Conservation (phyloP, 1,284 basidiomycete genomes). For the Cutaneotrichosporon mucoides region DNA sequence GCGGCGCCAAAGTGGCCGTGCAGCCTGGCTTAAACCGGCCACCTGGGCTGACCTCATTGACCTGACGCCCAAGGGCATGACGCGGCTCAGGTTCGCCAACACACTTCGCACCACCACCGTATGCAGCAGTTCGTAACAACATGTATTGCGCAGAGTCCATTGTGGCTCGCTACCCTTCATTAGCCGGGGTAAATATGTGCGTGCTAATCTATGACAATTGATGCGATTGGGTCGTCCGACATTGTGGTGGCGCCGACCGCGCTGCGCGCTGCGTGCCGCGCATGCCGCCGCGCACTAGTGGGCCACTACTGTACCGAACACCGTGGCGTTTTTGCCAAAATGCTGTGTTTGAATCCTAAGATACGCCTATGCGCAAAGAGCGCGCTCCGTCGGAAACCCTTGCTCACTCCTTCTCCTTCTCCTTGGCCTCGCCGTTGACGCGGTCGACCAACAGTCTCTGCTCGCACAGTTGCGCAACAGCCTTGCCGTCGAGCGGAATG, state of each 20-base stretch:
- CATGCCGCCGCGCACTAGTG: background rate
- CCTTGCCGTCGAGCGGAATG: constrained; percentile 54
- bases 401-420: background rate
- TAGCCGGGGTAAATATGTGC: background rate
- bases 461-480: constrained; percentile 45
- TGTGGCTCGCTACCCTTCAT: background rate
- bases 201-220: constrained; percentile 9
- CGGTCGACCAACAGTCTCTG: constrained; percentile 42
- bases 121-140: too few relatives aligned
- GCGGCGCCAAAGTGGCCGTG: too few relatives aligned
- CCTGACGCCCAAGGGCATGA: too few relatives aligned
- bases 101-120: too few relatives aligned
- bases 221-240: background rate
- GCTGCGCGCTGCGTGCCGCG: background rate
- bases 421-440: background rate
- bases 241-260: background rate
- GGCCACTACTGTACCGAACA: too few relatives aligned
- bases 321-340: background rate
- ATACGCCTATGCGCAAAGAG: too few relatives aligned
- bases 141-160: background rate
- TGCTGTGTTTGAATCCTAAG: background rate
- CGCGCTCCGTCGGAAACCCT: too few relatives aligned
- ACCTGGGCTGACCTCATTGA: too few relatives aligned
- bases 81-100: too few relatives aligned
- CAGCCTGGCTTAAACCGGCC: too few relatives aligned